Conservation (phyloP, 2,329 filamentous ascomycete species). For the Fusarium nelsonii region DNA sequence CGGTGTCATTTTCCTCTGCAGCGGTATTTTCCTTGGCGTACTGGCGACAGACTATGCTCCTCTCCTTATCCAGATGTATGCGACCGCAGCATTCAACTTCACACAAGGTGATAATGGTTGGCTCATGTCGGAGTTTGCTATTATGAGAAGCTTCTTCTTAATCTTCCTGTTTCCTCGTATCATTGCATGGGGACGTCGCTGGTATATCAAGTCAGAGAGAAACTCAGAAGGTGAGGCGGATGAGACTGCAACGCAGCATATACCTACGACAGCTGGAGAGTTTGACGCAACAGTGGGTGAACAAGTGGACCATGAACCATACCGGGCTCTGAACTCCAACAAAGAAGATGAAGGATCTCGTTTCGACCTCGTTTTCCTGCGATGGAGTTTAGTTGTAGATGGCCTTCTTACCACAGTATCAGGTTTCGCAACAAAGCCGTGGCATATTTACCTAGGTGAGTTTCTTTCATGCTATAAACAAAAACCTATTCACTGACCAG, state of each 20-base stretch:
- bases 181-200: conserved; percentile 59
- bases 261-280: conserved; percentile 56
- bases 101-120: conserved; percentile 67
- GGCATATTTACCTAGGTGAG: conserved; percentile 75
- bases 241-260: conserved; percentile 19
- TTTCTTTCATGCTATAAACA: fast-evolving
- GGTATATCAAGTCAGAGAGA: conserved; percentile 7
- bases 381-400: conserved; percentile 74
- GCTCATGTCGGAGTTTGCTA: conserved; percentile 67
- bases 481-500: fast-evolving
- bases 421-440: conserved; percentile 70
- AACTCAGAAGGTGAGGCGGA: conserved; percentile 18
- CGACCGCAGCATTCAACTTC: conserved; percentile 67
- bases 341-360: conserved; percentile 62
- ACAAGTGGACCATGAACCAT: conserved; percentile 61
- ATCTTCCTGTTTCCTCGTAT: conserved; percentile 67
- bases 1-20: conserved; percentile 72
- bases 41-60: conserved; percentile 77
- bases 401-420: conserved; percentile 72
- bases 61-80: conserved; percentile 70
- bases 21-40: conserved; percentile 75
- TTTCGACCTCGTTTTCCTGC: conserved; percentile 76
- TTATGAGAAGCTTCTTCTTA: conserved; percentile 67
- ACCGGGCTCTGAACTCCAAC: conserved; percentile 44
- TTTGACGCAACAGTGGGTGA: conserved; percentile 58